phyloP scores from a whole-genome alignment of 2,329 filamentous ascomycete genomes.

The Neurospora sp. region DNA sequence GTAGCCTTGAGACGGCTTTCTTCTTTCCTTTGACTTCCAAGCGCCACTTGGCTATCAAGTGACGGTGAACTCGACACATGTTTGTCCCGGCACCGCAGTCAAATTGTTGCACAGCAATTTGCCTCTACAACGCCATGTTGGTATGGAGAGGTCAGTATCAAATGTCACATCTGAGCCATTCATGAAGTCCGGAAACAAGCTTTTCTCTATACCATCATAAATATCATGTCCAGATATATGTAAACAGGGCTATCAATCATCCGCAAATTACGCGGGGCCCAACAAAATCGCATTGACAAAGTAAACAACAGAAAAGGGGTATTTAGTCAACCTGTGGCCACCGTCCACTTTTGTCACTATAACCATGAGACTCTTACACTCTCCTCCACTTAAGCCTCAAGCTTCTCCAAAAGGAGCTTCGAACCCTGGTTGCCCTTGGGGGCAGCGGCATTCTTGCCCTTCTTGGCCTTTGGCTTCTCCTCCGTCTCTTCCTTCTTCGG shows the following conservation, averaged over 20 bases:
- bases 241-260: not conserved
- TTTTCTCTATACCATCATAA: not conserved
- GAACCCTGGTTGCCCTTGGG: conserved; percentile 51
- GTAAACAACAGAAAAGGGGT: not conserved
- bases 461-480: conserved; percentile 33
- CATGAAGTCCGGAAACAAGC: not conserved
- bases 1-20: not conserved
- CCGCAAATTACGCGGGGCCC: not conserved
- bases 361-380: not conserved
- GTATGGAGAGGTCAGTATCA: not conserved
- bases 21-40: not conserved
- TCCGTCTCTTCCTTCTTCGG: conserved; percentile 38
- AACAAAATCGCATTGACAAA: not conserved
- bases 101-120: not conserved
- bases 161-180: not conserved
- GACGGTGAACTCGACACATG: not conserved
- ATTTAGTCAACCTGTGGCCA: not conserved
- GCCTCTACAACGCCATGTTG: not conserved
- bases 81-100: not conserved
- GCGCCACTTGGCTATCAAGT: not conserved
- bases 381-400: conserved; percentile 24
- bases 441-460: conserved; percentile 31
- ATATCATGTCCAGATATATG: not conserved
- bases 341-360: not conserved
- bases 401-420: conserved; percentile 49